Conservation (phyloP, 805 yeast species). For the Kregervanrija fluxuum region DNA sequence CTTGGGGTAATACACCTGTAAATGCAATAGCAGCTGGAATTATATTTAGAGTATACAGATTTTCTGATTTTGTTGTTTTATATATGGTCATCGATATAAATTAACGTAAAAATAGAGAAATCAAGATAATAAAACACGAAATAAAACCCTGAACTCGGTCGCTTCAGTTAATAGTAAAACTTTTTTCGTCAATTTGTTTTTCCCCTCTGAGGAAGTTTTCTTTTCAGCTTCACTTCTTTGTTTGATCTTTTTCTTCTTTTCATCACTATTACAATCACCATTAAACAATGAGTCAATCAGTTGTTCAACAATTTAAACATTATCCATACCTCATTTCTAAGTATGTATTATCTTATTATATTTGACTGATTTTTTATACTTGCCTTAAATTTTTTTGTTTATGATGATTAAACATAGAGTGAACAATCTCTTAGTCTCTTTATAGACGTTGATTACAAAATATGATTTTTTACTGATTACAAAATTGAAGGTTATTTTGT, state of each 20-base stretch:
- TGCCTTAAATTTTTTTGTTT: neutral
- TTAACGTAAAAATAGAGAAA: neutral
- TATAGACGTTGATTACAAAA: constrained; percentile 7
- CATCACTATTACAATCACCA: too few relatives aligned
- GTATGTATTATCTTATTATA: constrained; percentile 18
- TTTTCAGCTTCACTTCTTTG: too few relatives aligned
- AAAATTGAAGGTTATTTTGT: too few relatives aligned
- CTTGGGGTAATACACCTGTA: constrained; percentile 3
- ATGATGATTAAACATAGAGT: constrained; percentile 13
- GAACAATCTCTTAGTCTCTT: constrained; percentile 14
- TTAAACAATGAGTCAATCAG: neutral
- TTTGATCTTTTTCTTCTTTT: too few relatives aligned
- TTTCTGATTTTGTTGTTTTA: neutral
- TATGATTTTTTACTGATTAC: constrained; percentile 8
- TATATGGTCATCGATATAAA: neutral
- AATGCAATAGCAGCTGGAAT: constrained; percentile 2
- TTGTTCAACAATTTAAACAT: constrained; percentile 14
- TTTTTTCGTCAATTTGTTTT: too few relatives aligned
- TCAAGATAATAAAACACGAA: too few relatives aligned
- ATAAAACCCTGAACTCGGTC: too few relatives aligned
- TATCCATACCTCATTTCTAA: constrained; percentile 40
- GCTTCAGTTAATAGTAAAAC: too few relatives aligned
- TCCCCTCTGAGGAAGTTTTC: too few relatives aligned
- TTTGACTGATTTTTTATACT: too few relatives aligned
- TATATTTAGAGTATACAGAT: neutral